phyloP scores from a whole-genome alignment of 495 filamentous ascomycete species.

The Darksidea phi region DNA sequence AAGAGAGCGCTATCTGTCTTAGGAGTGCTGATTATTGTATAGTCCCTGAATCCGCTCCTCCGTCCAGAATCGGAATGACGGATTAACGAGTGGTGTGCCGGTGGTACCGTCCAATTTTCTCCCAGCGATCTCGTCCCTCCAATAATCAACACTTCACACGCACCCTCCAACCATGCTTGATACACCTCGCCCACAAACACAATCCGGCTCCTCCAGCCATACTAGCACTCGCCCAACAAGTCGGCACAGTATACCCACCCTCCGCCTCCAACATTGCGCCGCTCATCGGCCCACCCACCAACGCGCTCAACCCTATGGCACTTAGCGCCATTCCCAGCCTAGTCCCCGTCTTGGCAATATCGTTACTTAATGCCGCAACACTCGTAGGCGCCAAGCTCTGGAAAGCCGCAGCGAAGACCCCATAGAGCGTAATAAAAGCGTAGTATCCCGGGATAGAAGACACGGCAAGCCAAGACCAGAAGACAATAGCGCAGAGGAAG shows the following conservation, averaged over 20 bases:
- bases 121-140: too few species aligned
- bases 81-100: too few species aligned
- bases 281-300: slow-evolving; percentile 72
- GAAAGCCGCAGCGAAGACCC: slow-evolving; percentile 61
- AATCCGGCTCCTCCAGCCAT: slow-evolving; percentile 7
- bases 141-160: slow-evolving; percentile 17
- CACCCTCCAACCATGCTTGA: slow-evolving; percentile 18
- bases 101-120: too few species aligned
- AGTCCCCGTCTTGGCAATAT: slow-evolving; percentile 67
- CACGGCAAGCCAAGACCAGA: slow-evolving; percentile 43
- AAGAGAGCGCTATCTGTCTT: too few species aligned
- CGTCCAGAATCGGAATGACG: too few species aligned
- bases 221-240: slow-evolving; percentile 15
- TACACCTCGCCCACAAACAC: slow-evolving; percentile 1
- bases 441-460: slow-evolving; percentile 42
- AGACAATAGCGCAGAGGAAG: slow-evolving; percentile 44
- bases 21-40: too few species aligned
- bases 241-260: slow-evolving; percentile 14
- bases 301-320: slow-evolving; percentile 65
- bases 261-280: slow-evolving; percentile 54
- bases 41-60: too few species aligned
- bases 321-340: slow-evolving; percentile 82
- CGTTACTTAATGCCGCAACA: slow-evolving; percentile 59
- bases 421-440: slow-evolving; percentile 63
- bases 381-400: slow-evolving; percentile 65